Percentiles rank a stretch among this genome's conserved stretches.
These are phyloP conservation scores for Oryza coarctata DNA, from an alignment of 176 grass and related monocot genomes.

Conservation along the genomic window DNA sequence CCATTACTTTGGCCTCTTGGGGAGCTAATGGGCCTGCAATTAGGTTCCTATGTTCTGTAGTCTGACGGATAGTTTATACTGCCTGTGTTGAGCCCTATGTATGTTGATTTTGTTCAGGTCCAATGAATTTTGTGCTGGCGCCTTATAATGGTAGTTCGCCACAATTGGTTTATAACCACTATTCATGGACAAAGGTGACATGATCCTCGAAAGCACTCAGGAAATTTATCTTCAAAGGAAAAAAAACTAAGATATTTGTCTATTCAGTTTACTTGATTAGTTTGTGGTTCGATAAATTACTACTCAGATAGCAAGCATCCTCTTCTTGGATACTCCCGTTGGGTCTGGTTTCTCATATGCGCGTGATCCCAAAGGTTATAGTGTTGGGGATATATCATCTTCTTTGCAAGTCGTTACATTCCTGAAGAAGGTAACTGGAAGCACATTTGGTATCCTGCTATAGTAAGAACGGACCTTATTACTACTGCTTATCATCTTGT, in stretches of 20 bases:
- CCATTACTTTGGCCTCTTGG: background rate
- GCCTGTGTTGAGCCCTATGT: background rate
- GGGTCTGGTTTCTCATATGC: slow-evolving; percentile 69
- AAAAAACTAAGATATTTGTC: no score
- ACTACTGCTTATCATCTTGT: no score
- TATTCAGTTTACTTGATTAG: background rate
- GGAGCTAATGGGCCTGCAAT: no score
- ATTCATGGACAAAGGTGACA: slow-evolving; percentile 54
- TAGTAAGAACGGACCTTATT: background rate
- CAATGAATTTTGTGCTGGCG: slow-evolving; percentile 23
- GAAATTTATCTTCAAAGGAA: background rate
- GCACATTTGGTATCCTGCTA: background rate
- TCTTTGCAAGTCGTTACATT: slow-evolving; percentile 51
- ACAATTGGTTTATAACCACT: slow-evolving; percentile 25
- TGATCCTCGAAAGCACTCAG: no score
- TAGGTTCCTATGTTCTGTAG: background rate
- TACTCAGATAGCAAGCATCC: slow-evolving; percentile 45
- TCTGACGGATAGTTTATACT: background rate
- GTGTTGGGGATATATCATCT: slow-evolving; percentile 38
- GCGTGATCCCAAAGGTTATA: slow-evolving; percentile 35
- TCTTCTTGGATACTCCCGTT: slow-evolving; percentile 67
- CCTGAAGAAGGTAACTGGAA: slow-evolving; percentile 43
- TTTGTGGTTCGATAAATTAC: background rate
- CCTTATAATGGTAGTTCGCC: slow-evolving; percentile 43
- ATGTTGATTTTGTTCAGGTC: slow-evolving; percentile 25